Evolutionary conservation across 768 basidiomycete species (phyloP).

Genomic region (Leccinellum luteum): DNA sequence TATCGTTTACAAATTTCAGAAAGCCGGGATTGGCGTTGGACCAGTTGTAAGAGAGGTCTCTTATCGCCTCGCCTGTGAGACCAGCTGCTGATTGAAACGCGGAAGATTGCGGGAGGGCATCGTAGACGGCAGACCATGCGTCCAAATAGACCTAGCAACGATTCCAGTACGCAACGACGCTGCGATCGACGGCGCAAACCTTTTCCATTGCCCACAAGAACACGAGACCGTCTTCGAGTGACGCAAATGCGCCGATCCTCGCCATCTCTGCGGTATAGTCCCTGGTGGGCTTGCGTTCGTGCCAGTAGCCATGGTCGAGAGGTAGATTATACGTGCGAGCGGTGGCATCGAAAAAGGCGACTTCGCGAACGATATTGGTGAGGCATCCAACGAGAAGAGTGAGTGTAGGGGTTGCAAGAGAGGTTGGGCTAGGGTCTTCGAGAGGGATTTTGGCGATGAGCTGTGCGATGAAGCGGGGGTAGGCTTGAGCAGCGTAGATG

Average conservation of each 20-base stretch:
- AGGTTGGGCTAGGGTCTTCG: slow-evolving; percentile 8
- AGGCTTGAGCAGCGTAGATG: slow-evolving; percentile 71
- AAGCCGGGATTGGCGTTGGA: slow-evolving; percentile 46
- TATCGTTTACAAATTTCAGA: slow-evolving; percentile 47
- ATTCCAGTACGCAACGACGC: not conserved
- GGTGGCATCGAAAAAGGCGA: slow-evolving; percentile 58
- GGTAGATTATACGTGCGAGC: slow-evolving; percentile 45
- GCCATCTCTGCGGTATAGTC: slow-evolving; percentile 75
- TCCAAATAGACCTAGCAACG: slow-evolving; percentile 59
- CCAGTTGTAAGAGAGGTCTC: slow-evolving; percentile 63
- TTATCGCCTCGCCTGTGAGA: slow-evolving; percentile 33
- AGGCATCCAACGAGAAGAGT: slow-evolving; percentile 50
- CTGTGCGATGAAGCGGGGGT: slow-evolving; percentile 67
- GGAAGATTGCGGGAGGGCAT: slow-evolving; percentile 1
- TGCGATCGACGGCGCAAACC: slow-evolving; percentile 33
- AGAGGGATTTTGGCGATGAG: slow-evolving; percentile 60
- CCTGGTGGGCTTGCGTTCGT: slow-evolving; percentile 56
- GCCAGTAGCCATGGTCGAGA: slow-evolving; percentile 39
- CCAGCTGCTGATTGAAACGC: not conserved
- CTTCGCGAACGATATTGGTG: slow-evolving; percentile 55
- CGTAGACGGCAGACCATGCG: slow-evolving; percentile 56
- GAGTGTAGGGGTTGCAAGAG: slow-evolving; percentile 36
- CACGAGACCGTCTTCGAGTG: slow-evolving; percentile 60
- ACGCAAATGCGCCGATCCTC: slow-evolving; percentile 43
- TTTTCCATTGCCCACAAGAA: slow-evolving; percentile 82